These are phyloP conservation scores for Fusarium floridanum DNA, from an alignment of 2,329 filamentous ascomycete species.

Conservation along the genomic window DNA sequence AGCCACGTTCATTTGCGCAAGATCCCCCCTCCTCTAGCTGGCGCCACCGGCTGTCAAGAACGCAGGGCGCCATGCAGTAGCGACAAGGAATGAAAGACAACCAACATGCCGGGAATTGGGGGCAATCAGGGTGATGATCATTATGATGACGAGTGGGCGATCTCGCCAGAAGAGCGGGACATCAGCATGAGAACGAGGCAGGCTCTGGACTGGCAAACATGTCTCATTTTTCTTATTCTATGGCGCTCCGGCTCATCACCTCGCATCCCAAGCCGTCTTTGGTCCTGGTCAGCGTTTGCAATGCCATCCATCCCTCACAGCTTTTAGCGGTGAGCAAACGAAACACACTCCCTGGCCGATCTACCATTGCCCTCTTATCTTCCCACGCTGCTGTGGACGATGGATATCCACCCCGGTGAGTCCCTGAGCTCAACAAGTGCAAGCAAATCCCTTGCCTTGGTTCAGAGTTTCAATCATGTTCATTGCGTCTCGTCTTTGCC, in stretches of 20 bases:
- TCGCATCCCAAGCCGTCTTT: constrained; percentile 8
- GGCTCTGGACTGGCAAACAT: background rate
- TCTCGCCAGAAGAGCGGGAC: background rate
- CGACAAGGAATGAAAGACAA: background rate
- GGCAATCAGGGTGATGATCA: background rate
- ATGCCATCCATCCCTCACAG: background rate
- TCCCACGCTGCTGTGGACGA: constrained; percentile 1
- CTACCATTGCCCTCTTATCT: constrained; percentile 11
- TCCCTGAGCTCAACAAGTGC: constrained; percentile 14
- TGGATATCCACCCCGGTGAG: background rate
- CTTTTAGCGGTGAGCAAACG: constrained; percentile 33
- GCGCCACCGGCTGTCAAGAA: constrained; percentile 4
- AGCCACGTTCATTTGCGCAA: constrained; percentile 1
- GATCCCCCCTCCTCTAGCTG: background rate
- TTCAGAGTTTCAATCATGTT: background rate
- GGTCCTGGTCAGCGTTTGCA: constrained; percentile 1
- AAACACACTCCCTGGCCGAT: constrained; percentile 7
- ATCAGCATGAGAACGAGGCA: background rate
- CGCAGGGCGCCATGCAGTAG: background rate
- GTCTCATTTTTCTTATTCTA: background rate
- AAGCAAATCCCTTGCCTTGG: background rate
- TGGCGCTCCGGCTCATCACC: constrained; percentile 8
- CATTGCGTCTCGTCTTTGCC: constrained; percentile 23
- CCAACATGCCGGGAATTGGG: background rate
- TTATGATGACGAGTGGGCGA: background rate